Evolutionary conservation across 768 basidiomycete genomes (phyloP).

Genomic region (Rhodotorula diobovata): DNA sequence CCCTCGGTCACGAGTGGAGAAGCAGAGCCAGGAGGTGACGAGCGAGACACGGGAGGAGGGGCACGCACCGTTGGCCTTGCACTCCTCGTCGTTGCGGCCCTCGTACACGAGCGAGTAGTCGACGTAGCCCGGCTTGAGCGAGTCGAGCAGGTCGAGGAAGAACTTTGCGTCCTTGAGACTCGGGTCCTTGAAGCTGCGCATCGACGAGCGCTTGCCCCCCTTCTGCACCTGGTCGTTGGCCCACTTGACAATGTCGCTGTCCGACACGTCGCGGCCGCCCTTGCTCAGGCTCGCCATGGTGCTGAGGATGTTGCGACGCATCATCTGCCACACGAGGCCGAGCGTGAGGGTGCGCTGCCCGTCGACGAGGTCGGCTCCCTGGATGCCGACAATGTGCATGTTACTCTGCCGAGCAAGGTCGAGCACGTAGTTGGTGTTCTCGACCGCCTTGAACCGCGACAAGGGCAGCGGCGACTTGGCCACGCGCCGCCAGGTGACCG

Average conservation of each 20-base stretch:
- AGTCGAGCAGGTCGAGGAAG: conserved; percentile 87
- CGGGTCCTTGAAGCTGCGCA: conserved; percentile 93
- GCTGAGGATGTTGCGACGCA: conserved; percentile 73
- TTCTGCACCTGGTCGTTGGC: conserved; percentile 80
- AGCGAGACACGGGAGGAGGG: not conserved
- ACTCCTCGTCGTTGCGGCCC: conserved; percentile 70
- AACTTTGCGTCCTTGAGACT: conserved; percentile 80
- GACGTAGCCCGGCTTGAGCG: conserved; percentile 87
- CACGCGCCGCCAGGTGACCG: conserved; percentile 91
- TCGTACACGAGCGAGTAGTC: conserved; percentile 69
- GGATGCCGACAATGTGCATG: conserved; percentile 94
- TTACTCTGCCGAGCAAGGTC: conserved; percentile 88
- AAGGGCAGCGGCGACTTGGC: conserved; percentile 68
- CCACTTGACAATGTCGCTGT: conserved; percentile 93
- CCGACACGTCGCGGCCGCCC: conserved; percentile 76
- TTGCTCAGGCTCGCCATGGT: conserved; percentile 68
- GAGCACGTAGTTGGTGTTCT: conserved; percentile 94
- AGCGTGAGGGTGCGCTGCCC: conserved; percentile 86
- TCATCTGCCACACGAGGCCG: conserved; percentile 92
- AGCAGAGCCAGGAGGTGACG: too few relatives aligned
- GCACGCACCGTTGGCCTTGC: conserved; percentile 78
- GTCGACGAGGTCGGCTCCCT: conserved; percentile 95
- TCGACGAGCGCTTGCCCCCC: conserved; percentile 54
- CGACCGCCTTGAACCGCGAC: conserved; percentile 93
- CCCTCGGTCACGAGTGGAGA: too few relatives aligned